Conservation (phyloP, 257 asterid species). For the Solanum piurae region DNA sequence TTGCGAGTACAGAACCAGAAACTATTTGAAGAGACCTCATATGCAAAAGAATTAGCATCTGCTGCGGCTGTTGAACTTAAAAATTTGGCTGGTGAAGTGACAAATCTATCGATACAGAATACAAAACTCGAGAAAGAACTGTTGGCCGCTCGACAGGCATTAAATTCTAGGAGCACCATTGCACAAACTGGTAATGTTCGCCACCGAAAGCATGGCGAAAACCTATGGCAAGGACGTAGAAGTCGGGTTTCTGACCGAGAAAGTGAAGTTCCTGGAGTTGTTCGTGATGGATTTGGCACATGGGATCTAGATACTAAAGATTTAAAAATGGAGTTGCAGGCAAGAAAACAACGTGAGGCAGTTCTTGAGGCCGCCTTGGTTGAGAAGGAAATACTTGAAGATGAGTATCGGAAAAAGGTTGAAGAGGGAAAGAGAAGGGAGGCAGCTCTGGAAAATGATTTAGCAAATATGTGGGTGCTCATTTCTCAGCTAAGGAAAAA, state of each 20-base stretch:
- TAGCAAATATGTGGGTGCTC: constrained; percentile 99
- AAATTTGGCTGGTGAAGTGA: constrained; percentile 86
- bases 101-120: constrained; percentile 73
- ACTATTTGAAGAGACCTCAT: constrained; percentile 86
- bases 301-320: constrained; percentile 78
- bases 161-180: constrained; percentile 41
- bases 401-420: constrained; percentile 61
- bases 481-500: constrained; percentile 91
- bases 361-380: constrained; percentile 81
- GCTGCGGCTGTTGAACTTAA: constrained; percentile 96
- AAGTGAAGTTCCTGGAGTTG: constrained; percentile 42
- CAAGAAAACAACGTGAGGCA: constrained; percentile 78
- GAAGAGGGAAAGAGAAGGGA: constrained; percentile 90
- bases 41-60: constrained; percentile 96
- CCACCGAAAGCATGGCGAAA: constrained; percentile 50
- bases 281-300: constrained; percentile 53
- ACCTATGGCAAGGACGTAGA: constrained; percentile 44
- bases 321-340: constrained; percentile 78
- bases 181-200: constrained; percentile 28
- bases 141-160: constrained; percentile 46
- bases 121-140: constrained; percentile 76
- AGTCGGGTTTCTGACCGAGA: constrained; percentile 47
- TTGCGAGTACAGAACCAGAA: constrained; percentile 75
- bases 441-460: constrained; percentile 81
- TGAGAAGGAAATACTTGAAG: constrained; percentile 76